Evolutionary conservation across 345 rosid genomes (phyloP).

Genomic region (Mallotus nudiflorus): DNA sequence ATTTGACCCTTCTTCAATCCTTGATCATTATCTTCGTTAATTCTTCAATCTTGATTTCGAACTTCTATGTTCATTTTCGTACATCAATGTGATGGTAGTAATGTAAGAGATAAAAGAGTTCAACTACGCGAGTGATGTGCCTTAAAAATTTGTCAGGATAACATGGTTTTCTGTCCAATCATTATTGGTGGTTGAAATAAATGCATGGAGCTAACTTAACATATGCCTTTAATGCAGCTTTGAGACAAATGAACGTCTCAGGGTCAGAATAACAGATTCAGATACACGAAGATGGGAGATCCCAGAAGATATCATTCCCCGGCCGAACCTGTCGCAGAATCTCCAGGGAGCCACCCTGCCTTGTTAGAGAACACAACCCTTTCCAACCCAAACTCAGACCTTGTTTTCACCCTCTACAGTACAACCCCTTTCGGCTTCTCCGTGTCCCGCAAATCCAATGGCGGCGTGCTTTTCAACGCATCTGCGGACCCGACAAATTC

Average conservation of each 20-base stretch:
- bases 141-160: background rate
- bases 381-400: constrained; percentile 45
- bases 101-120: too few relatives aligned
- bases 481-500: constrained; percentile 36
- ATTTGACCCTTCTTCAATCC: too few relatives aligned
- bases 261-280: constrained; percentile 23
- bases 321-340: constrained; percentile 6
- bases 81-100: too few relatives aligned
- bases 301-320: constrained; percentile 42
- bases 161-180: too few relatives aligned
- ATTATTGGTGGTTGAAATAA: too few relatives aligned
- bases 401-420: constrained; percentile 53
- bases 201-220: too few relatives aligned
- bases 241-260: constrained; percentile 15
- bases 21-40: too few relatives aligned
- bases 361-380: background rate
- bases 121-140: too few relatives aligned
- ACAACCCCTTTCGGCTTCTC: constrained; percentile 64
- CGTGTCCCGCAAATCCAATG: constrained; percentile 56
- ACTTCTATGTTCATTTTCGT: too few relatives aligned
- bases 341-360: background rate
- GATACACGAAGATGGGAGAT: constrained; percentile 24
- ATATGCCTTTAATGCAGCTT: constrained; percentile 17
- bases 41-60: too few relatives aligned
- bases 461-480: constrained; percentile 60